Evolutionary conservation across 192 early-diverging fungal genomes (phyloP).

Genomic region (Dimargaris verticillata): DNA sequence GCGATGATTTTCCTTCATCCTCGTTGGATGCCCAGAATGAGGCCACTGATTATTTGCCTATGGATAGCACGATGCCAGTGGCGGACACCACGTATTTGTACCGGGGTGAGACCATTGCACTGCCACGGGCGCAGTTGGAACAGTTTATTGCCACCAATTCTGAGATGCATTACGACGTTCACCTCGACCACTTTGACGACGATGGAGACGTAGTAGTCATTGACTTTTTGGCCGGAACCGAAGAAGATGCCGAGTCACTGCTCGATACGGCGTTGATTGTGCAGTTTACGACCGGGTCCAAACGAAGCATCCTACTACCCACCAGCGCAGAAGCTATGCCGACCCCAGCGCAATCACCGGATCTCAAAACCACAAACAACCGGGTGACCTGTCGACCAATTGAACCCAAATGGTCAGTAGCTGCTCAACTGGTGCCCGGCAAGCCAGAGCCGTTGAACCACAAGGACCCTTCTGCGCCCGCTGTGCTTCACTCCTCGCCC

Average conservation of each 20-base stretch:
- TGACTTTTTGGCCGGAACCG: constrained; percentile 31
- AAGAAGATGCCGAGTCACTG: neutral
- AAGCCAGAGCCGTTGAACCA: neutral
- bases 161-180: constrained; percentile 28
- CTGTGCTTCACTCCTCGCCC: neutral
- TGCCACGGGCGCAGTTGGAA: constrained; percentile 30
- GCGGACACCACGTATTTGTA: constrained; percentile 31
- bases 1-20: too few relatives aligned
- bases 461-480: neutral
- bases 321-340: neutral
- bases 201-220: constrained; percentile 38
- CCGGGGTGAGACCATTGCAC: constrained; percentile 24
- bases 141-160: neutral
- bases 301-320: neutral
- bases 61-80: constrained; percentile 12
- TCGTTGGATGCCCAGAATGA: too few relatives aligned
- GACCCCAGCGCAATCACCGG: too few relatives aligned
- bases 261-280: neutral
- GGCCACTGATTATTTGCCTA: constrained; percentile 13
- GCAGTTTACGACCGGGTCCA: neutral
- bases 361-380: too few relatives aligned
- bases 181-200: constrained; percentile 33
- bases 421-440: too few relatives aligned
- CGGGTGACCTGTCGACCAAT: too few relatives aligned
- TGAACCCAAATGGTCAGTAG: too few relatives aligned